These are phyloP conservation scores for Aspergillus sp. DNA, from an alignment of 2,329 filamentous ascomycete genomes.

Conservation along the genomic window DNA sequence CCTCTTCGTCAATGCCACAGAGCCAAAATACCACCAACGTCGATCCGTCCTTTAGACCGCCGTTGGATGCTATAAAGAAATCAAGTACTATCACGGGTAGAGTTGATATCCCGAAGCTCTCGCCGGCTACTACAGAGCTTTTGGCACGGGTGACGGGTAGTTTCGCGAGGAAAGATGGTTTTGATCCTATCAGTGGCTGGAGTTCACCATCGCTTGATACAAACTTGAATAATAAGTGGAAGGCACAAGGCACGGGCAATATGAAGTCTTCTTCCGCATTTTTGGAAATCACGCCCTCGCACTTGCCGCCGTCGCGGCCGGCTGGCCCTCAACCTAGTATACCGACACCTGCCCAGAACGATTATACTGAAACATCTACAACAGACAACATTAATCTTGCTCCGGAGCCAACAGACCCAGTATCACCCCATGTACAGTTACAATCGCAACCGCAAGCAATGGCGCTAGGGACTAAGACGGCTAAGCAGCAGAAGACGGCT, in stretches of 20 bases:
- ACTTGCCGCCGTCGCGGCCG: constrained; percentile 13
- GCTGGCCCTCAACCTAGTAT: constrained; percentile 8
- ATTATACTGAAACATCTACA: neutral
- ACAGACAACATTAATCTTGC: constrained; percentile 8
- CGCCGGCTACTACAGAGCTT: constrained; percentile 20
- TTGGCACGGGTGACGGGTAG: constrained; percentile 17
- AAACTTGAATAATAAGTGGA: constrained; percentile 2
- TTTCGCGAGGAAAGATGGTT: constrained; percentile 11
- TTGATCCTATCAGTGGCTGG: constrained; percentile 6
- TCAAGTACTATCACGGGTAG: constrained; percentile 8
- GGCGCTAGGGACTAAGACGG: constrained; percentile 2
- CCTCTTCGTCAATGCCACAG: constrained; percentile 8
- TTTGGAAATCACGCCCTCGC: constrained; percentile 18
- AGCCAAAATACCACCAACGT: constrained; percentile 1
- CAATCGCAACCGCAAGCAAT: constrained; percentile 5
- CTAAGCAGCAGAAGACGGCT: constrained; percentile 8
- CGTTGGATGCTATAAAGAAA: constrained; percentile 6
- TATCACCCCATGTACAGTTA: constrained; percentile 3
- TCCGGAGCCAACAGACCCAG: constrained; percentile 6
- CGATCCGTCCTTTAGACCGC: constrained; percentile 4
- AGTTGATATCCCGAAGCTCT: constrained; percentile 19
- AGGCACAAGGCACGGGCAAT: constrained; percentile 3
- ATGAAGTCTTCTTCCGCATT: constrained; percentile 21
- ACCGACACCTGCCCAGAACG: constrained; percentile 3
- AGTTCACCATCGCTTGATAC: constrained; percentile 4